Evolutionary conservation across 345 rosid genomes (phyloP), one percentile per base, ranked within the genome.

Genomic region (Gossypium turneri): DNA sequence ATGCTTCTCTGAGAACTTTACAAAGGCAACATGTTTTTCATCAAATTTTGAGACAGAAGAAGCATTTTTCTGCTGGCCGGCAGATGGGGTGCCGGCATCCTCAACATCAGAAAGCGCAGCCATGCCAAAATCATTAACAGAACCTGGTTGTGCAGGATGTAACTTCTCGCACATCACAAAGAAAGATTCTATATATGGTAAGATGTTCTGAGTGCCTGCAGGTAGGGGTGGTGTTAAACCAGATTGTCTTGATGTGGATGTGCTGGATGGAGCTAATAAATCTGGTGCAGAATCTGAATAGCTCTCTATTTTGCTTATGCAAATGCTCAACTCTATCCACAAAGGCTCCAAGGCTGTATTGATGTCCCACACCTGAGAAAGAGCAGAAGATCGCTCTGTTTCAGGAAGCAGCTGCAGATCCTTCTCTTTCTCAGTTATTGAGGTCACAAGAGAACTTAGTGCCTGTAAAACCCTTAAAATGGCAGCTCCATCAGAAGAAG

Each of bases 181-280:
- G 84, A 94, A 94, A 64, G 98, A 92, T 80, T 94, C 98, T 59
- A 94, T 90, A 72, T 94, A 92, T 8, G 98, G 98, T 82, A 94
- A 86, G 73, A 94, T 88, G 83, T 94, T 94, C 86, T 94, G 98
- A 81, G 98, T 86, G 52, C 98, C 97, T 0, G 97, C 97, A 81
- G 97, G 98, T 22, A 94, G 94, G 44, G 97, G 88, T 79, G 93
- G 87, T 73, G 79, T 88, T 47, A 82, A 85, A 82, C 90, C 86
- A 77, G 93, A 85, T 59, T 85, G 82, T 67, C 81, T 85, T 19
- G 88, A 74, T 41, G 86, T 75, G n/a, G 97, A 84, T 72, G 85
- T 73, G 82, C 73, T 84, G 41, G 87, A 75, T 52, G 89, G 51
- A 57, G 70, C 73, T 19, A 76, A 63, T 53, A 60, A 20, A 71